Evolutionary conservation across 768 basidiomycete species (phyloP).

Genomic region (Coprinellus micaceus): DNA sequence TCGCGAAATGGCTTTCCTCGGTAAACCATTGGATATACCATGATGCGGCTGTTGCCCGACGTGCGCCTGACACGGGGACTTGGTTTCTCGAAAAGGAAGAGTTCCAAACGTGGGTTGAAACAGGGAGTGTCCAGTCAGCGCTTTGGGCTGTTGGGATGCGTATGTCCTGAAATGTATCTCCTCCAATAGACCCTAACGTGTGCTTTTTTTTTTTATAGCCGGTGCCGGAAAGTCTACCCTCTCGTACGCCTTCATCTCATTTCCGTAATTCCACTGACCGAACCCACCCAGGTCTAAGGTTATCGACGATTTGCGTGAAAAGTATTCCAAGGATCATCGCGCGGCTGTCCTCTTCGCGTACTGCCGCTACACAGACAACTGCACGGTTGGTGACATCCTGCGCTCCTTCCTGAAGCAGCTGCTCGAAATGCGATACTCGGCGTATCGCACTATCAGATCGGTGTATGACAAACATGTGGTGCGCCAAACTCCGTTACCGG

Average conservation of each 20-base stretch:
- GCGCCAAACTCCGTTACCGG: neutral
- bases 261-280: neutral
- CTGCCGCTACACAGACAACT: neutral
- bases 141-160: neutral
- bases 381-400: neutral
- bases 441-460: neutral
- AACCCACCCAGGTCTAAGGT: neutral
- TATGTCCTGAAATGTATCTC: neutral
- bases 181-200: neutral
- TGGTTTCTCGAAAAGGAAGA: neutral
- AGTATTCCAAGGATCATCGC: neutral
- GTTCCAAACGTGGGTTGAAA: neutral
- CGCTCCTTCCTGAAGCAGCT: neutral
- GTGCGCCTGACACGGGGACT: neutral
- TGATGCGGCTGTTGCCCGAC: neutral
- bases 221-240: slow-evolving; percentile 1
- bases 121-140: neutral
- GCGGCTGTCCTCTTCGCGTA: neutral
- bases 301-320: neutral
- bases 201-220: neutral
- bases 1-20: neutral
- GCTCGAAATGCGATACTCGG: neutral
- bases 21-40: neutral
- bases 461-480: neutral
- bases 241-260: neutral